phyloP scores from a whole-genome alignment of 2,329 filamentous ascomycete species.

The Beauveria medogensis region DNA sequence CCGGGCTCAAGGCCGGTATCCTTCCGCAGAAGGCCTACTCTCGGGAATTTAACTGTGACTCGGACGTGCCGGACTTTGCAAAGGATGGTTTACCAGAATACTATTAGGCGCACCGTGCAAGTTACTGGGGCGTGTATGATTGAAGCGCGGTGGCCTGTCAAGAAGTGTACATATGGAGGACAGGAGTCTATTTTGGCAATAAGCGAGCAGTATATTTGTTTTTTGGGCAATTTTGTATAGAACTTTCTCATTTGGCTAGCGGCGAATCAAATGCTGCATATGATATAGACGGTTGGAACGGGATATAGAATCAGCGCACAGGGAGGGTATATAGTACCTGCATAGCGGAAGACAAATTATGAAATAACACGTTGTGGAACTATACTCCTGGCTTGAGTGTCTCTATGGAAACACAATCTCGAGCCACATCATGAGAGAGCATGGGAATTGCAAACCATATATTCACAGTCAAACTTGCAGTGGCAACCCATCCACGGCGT shows the following conservation, averaged over 20 bases:
- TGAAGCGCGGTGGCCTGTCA: not conserved
- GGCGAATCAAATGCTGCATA: not conserved
- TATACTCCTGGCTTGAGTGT: not conserved
- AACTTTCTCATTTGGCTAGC: not conserved
- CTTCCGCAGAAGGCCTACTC: slow-evolving; percentile 68
- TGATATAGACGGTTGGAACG: not conserved
- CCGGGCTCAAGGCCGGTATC: slow-evolving; percentile 68
- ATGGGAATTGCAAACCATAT: not conserved
- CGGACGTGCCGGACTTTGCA: slow-evolving; percentile 45
- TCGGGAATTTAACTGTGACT: slow-evolving; percentile 60
- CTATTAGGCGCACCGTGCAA: slow-evolving; percentile 23
- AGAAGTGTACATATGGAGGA: slow-evolving; percentile 5
- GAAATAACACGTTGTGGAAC: not conserved
- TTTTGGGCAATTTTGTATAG: not conserved
- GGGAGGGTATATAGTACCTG: not conserved
- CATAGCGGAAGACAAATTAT: not conserved
- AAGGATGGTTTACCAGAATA: slow-evolving; percentile 39
- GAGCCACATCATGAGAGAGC: not conserved
- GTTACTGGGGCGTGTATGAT: not conserved
- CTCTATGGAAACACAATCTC: not conserved
- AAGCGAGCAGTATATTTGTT: not conserved
- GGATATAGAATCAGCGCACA: not conserved
- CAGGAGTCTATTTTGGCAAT: not conserved
- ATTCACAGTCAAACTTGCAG: too few relatives aligned
- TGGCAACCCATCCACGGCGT: too few relatives aligned